Evolutionary conservation across 139 green algal genomes (phyloP).

Genomic region (Dunaliella sp.): DNA sequence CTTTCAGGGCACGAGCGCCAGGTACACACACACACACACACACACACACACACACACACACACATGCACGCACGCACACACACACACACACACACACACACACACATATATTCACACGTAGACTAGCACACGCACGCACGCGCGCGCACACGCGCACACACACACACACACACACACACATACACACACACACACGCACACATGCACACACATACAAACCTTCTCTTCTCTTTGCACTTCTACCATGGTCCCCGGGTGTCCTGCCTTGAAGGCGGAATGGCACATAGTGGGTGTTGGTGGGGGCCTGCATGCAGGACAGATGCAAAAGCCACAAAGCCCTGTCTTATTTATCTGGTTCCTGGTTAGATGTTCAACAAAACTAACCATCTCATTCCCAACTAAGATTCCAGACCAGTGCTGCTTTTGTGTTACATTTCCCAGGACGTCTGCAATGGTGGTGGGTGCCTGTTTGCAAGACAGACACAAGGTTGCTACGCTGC

Average conservation of each 20-base stretch:
- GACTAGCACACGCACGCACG: neutral
- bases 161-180: neutral
- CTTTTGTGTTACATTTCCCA: no score
- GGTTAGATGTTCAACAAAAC: no score
- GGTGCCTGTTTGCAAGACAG: no score
- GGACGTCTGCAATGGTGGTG: no score
- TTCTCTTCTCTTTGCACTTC: neutral
- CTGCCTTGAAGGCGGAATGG: slow-evolving; percentile 1
- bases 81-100: neutral
- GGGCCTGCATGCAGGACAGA: no score
- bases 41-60: neutral
- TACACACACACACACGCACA: neutral
- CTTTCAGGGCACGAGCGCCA: no score
- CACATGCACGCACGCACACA: neutral
- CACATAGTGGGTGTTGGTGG: slow-evolving; percentile 8
- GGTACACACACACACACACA: neutral
- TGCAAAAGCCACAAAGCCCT: no score
- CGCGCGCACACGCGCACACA: no score
- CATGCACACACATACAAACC: neutral
- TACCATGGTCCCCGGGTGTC: neutral
- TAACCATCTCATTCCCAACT: no score
- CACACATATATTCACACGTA: neutral
- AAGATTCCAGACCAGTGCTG: no score
- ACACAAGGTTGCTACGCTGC: no score
- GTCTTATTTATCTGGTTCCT: no score